phyloP scores from a whole-genome alignment of 2,329 filamentous ascomycete genomes.

The Fusarium napiforme region DNA sequence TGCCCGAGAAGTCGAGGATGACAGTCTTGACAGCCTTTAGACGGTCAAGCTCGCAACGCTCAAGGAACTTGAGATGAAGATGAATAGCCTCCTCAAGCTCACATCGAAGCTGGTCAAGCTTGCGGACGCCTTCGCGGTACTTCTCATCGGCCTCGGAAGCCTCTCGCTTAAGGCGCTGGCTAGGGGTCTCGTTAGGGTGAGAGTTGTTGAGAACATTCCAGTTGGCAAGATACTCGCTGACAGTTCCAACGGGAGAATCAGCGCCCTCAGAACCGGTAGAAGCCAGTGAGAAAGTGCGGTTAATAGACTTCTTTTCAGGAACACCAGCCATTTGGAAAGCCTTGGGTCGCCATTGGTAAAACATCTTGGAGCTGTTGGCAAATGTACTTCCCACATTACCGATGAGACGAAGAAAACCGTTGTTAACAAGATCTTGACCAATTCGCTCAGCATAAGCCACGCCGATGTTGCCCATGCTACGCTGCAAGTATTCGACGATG shows the following conservation, averaged over 20 bases:
- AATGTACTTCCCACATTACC: conserved; percentile 96
- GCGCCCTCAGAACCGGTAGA: conserved; percentile 64
- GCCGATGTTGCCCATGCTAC: conserved; percentile 83
- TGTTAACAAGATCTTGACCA: conserved; percentile 88
- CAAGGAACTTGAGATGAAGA: conserved; percentile 92
- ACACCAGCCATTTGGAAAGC: conserved; percentile 88
- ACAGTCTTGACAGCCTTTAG: conserved; percentile 99
- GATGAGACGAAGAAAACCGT: conserved; percentile 88
- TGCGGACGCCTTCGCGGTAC: conserved; percentile 87
- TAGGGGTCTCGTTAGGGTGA: conserved; percentile 92
- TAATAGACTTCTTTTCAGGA: conserved; percentile 85
- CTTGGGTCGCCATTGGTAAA: conserved; percentile 96
- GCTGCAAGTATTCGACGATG: conserved; percentile 95
- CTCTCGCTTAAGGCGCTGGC: conserved; percentile 87
- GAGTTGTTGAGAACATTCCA: conserved; percentile 90
- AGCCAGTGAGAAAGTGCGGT: conserved; percentile 79
- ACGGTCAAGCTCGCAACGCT: conserved; percentile 95
- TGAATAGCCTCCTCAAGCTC: conserved; percentile 96
- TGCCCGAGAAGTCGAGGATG: conserved; percentile 95
- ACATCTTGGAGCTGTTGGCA: conserved; percentile 96
- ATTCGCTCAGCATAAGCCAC: conserved; percentile 93
- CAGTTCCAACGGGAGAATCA: conserved; percentile 84
- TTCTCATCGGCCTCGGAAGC: conserved; percentile 90
- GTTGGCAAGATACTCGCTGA: conserved; percentile 88
- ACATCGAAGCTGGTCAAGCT: conserved; percentile 90